Evolutionary conservation across 169 alveolate genomes (phyloP).

Genomic region (Toxoplasma gondii): DNA sequence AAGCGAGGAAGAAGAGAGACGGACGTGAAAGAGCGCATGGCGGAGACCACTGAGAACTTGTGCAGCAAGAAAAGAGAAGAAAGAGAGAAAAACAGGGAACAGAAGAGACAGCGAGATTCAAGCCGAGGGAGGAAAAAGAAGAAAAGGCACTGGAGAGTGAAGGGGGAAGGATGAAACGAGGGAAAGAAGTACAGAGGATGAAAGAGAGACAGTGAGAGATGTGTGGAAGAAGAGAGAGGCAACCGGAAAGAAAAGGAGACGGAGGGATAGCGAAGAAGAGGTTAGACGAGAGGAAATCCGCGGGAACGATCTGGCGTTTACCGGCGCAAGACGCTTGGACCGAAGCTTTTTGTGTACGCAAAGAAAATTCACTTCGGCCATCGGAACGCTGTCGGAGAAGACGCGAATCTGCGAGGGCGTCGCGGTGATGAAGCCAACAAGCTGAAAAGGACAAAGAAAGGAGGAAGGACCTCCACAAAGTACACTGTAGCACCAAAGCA

Average conservation of each 20-base stretch:
- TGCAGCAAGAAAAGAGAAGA: not conserved
- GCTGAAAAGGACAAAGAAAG: slow-evolving; percentile 31
- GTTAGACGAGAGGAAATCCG: not conserved
- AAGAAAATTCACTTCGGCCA: slow-evolving; percentile 97
- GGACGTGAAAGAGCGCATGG: no score
- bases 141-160: not conserved
- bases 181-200: not conserved
- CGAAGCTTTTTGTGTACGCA: slow-evolving; percentile 98
- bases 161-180: not conserved
- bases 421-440: slow-evolving; percentile 71
- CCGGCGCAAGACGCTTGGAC: slow-evolving; percentile 94
- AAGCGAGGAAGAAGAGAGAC: no score
- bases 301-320: not conserved
- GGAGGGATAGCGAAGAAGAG: not conserved
- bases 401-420: slow-evolving; percentile 78
- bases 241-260: no score
- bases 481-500: not conserved
- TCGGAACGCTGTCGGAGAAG: slow-evolving; percentile 78
- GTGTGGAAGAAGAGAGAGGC: no score
- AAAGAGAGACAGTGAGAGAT: no score
- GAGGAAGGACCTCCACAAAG: not conserved
- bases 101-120: not conserved
- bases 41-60: no score
- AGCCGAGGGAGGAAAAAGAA: not conserved
- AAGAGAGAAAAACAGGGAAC: not conserved